Percentiles rank a stretch among this genome's conserved stretches.
Conservation (phyloP, 805 yeast species). For the Yarrowia bubula region DNA sequence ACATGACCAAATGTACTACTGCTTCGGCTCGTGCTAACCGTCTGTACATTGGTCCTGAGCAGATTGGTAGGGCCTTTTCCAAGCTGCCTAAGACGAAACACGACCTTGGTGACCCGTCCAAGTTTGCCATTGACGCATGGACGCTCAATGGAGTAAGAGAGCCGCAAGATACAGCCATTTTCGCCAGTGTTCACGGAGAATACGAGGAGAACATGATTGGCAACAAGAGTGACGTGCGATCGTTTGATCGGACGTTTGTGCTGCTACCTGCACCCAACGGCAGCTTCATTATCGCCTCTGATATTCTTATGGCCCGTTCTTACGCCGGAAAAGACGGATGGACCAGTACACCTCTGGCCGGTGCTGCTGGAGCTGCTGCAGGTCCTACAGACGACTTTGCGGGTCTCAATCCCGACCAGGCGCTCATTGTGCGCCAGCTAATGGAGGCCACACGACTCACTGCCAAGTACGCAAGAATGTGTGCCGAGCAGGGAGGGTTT, state of each 20-base stretch:
- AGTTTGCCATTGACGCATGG: constrained; percentile 76
- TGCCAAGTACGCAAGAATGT: constrained; percentile 74
- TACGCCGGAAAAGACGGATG: constrained; percentile 58
- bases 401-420: constrained; percentile 54
- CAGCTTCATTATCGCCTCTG: constrained; percentile 80
- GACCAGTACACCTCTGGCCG: constrained; percentile 36
- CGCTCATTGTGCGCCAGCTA: constrained; percentile 61
- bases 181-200: constrained; percentile 79
- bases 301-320: constrained; percentile 67
- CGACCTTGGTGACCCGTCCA: constrained; percentile 59
- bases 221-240: constrained; percentile 45
- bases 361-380: constrained; percentile 25
- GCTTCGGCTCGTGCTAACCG: constrained; percentile 52
- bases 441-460: constrained; percentile 72
- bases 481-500: constrained; percentile 87
- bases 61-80: constrained; percentile 58
- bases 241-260: constrained; percentile 85
- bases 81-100: constrained; percentile 80
- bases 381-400: constrained; percentile 30
- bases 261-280: constrained; percentile 68
- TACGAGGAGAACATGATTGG: constrained; percentile 57
- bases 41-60: constrained; percentile 65
- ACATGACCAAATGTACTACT: constrained; percentile 59
- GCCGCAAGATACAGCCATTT: constrained; percentile 71
- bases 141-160: constrained; percentile 46